These are phyloP conservation scores for Cicer pinnatifidum DNA, from an alignment of 306 rosid genomes.

Conservation along the genomic window DNA sequence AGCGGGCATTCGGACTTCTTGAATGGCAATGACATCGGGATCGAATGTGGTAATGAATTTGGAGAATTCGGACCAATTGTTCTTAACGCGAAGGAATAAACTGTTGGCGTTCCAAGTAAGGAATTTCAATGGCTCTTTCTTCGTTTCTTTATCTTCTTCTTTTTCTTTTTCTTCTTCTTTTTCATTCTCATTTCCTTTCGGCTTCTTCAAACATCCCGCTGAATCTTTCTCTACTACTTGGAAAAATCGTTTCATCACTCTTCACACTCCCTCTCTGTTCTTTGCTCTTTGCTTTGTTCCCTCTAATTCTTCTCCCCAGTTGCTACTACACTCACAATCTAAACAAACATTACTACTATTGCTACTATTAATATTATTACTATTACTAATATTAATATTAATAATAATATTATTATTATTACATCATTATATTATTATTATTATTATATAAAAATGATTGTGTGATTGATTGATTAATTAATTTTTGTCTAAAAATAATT, in stretches of 20 bases:
- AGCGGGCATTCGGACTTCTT: constrained; percentile 99
- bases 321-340: too few relatives aligned
- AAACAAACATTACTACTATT: too few relatives aligned
- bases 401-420: too few relatives aligned
- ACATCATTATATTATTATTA: too few relatives aligned
- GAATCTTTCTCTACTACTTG: constrained; percentile 68
- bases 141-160: constrained; percentile 39
- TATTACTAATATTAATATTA: too few relatives aligned
- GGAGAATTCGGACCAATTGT: constrained; percentile 73
- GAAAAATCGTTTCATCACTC: constrained; percentile 81
- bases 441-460: too few relatives aligned
- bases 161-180: constrained; percentile 36
- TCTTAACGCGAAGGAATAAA: constrained; percentile 81
- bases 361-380: too few relatives aligned
- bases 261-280: not conserved
- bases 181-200: constrained; percentile 45
- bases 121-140: constrained; percentile 80
- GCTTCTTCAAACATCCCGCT: constrained; percentile 68
- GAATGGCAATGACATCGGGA: constrained; percentile 87
- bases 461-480: too few relatives aligned
- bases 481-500: too few relatives aligned
- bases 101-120: constrained; percentile 98
- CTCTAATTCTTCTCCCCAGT: not conserved
- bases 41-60: constrained; percentile 65
- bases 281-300: not conserved